These are phyloP conservation scores for Epithele typhae DNA, from an alignment of 768 basidiomycete genomes.

Conservation along the genomic window DNA sequence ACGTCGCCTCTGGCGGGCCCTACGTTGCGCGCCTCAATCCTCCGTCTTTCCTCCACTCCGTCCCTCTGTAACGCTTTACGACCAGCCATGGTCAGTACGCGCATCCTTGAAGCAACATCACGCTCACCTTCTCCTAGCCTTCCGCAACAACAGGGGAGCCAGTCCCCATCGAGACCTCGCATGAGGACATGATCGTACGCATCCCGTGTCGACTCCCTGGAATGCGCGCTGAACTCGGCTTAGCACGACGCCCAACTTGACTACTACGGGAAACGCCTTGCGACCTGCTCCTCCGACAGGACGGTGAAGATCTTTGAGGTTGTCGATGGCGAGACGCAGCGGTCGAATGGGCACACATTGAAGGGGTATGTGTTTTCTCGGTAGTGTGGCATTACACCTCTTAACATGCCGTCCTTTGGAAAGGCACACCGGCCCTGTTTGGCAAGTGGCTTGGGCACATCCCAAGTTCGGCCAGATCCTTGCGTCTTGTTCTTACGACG, in stretches of 20 bases:
- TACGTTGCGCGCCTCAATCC: no score
- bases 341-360: slow-evolving; percentile 63
- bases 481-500: slow-evolving; percentile 98
- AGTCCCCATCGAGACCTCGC: slow-evolving; percentile 88
- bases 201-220: background rate
- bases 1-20: no score
- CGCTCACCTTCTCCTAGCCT: slow-evolving; percentile 1
- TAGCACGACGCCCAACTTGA: slow-evolving; percentile 98
- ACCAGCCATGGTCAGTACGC: background rate
- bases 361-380: slow-evolving; percentile 61
- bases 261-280: slow-evolving; percentile 95
- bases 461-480: slow-evolving; percentile 96
- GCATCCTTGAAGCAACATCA: background rate
- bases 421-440: slow-evolving; percentile 97
- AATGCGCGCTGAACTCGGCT: slow-evolving; percentile 11
- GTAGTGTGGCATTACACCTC: no score
- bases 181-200: slow-evolving; percentile 98
- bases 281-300: slow-evolving; percentile 94
- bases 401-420: no score
- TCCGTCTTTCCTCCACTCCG: no score
- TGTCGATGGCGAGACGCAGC: slow-evolving; percentile 78
- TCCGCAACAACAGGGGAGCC: slow-evolving; percentile 32
- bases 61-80: no score
- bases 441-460: slow-evolving; percentile 98
- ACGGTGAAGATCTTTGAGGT: slow-evolving; percentile 96